Evolutionary conservation across 495 filamentous ascomycete species (phyloP), one percentile per base, ranked within the genome.

Genomic region (Penicillium cosmopolitanum): DNA sequence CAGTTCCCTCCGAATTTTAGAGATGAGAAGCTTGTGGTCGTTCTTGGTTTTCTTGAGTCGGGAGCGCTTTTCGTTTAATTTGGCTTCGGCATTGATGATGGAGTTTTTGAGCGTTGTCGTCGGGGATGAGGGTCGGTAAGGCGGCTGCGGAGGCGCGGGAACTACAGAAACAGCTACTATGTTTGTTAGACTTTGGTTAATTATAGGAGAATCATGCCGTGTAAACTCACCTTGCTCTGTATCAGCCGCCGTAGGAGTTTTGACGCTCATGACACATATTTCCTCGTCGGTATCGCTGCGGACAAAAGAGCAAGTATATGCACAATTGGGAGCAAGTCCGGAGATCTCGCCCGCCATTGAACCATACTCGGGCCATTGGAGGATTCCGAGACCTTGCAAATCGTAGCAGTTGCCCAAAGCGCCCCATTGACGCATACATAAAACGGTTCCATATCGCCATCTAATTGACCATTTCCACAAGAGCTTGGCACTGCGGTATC

Each of bases 351-450:
- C 47, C 82, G 83, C 89, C 89, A 97, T 53, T 77, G 70, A 31
- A 72, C 72, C 52, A 71, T 62, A 60, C 68, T 84, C 46, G 85
- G 80, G 18, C 78, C 83, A 58, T 83, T 84, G 10, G 83, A 78
- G 55, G 66, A 56, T 58, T 82, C 77, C 13, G 72, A 68, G 28
- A 83, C 79, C 42, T 79, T 78, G 52, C 77, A 80, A 63, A 96
- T 90, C 36, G 84, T 83, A 9, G 87, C 90, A 13, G 92, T 92
- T 55, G 90, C 89, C 93, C 93, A 97, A 47, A 89, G 81, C 2
- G 92, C 91, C 31, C 92, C 87, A 66, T 97, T 96, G 57, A 97
- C 87, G 63, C 89, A 87, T 38, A 97, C 88, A 63, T 89, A 93
- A 67, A 97, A 94, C 11, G 93, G 92, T 65, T 91, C 89, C 63